Conservation (phyloP, 306 rosid species). For the Vigna hirtella region DNA sequence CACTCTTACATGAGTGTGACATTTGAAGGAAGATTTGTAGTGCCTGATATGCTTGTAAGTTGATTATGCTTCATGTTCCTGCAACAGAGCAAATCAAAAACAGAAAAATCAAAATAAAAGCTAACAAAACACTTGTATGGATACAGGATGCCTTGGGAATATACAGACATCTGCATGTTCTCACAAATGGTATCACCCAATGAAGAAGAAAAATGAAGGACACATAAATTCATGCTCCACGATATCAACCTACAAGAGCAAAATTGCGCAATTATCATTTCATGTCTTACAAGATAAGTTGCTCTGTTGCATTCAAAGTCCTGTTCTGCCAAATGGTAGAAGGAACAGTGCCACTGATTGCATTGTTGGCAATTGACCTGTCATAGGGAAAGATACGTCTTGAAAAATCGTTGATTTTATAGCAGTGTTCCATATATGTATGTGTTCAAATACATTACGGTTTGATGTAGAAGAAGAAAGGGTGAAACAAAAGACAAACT, state of each 20-base stretch:
- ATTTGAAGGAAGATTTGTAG: slow-evolving; percentile 59
- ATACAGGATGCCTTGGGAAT: slow-evolving; percentile 13
- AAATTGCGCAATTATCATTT: slow-evolving; percentile 17
- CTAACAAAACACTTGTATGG: slow-evolving; percentile 12
- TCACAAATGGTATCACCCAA: not conserved
- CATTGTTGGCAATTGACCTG: slow-evolving; percentile 88
- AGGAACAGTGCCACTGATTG: slow-evolving; percentile 67
- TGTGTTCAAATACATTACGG: not conserved
- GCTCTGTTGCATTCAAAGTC: slow-evolving; percentile 48
- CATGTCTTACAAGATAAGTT: slow-evolving; percentile 66
- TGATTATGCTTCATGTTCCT: slow-evolving; percentile 80
- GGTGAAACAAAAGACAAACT: slow-evolving; percentile 44
- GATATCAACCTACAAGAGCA: slow-evolving; percentile 15
- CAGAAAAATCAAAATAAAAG: not conserved
- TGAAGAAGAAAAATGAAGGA: not conserved
- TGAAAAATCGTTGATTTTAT: slow-evolving; percentile 21
- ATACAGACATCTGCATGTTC: not conserved
- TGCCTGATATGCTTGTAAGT: slow-evolving; percentile 65
- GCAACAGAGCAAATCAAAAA: slow-evolving; percentile 43
- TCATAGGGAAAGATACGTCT: slow-evolving; percentile 36
- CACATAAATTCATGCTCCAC: not conserved
- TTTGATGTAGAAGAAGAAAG: slow-evolving; percentile 23
- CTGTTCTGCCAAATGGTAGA: slow-evolving; percentile 74
- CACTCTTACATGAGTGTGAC: slow-evolving; percentile 68
- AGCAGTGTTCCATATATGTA: not conserved